Base-by-base conservation (phyloP, 2,329 filamentous ascomycete species). In the Chrysoporthe austroafricana region DNA sequence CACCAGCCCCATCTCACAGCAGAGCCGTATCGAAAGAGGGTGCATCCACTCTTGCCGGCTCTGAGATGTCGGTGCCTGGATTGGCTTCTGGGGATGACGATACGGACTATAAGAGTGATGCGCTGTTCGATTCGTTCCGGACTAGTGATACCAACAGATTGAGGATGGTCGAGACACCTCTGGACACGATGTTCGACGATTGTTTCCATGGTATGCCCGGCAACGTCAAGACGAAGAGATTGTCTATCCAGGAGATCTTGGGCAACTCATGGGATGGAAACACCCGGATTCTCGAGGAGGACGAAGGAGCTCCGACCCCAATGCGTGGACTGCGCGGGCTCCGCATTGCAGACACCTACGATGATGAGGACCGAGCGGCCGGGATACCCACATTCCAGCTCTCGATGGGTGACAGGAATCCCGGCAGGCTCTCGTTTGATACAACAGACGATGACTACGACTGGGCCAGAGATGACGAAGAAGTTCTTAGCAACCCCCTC, bases 101-200 rank as follows among this genome's bases (percentile, higher is more conserved):
- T 73, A 89, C 88, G n/a, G 91, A 93, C 76, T 88, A 90, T 74
- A 90, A 89, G 78, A 93, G 91, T 76, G 91, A 94, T 73, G 92
- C 88, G 21, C 84, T 91, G 66, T 94, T 89, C 77, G 92, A 94
- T 80, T 94, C 91, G 42, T 79, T 93, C 72, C 89, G 90, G 64
- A 94, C 91, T 18, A 84, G 86, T 69, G 89, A 86, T 50, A 93
- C 91, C 11, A 85, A 86, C 70, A 90, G 89, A 70, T 84, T 86
- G 64, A 87, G 89, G 69, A 86, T 88, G 44, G 85, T 88, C 59
- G 88, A 92, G 75, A 91, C 90, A 39, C 90, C 91, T 18, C 81
- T 94, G 62, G 91, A 94, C 74, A 92, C 88, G 34, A 91, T 94
- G 82, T 94, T 94, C 77, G 91, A 94, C 78, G 91, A 94, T 73